Evolutionary conservation across 108 stramenopile species (phyloP), one percentile per base, ranked within the genome.

Genomic region (Conticribra guillardii): DNA sequence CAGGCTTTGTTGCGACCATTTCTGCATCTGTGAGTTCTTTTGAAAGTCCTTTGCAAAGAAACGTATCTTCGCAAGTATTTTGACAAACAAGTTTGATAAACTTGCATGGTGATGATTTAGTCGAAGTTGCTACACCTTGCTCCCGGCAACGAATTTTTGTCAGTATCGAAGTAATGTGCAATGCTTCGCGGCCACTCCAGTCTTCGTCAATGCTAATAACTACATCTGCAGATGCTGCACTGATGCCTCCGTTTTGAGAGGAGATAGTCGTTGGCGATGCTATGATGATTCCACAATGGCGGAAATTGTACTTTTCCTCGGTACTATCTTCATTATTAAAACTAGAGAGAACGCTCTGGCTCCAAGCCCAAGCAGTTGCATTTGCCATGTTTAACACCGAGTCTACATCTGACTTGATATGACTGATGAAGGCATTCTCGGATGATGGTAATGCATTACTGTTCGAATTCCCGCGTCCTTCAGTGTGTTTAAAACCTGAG

Each of bases 141-240:
- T 75, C 41, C 46, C 28, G 28, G 21, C 52, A 54, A 23, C 29
- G 49, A 56, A 71, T 72, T 69, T 67, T 69, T 58, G 46, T 51
- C 46, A 85, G 18, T 17, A 90, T 58, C 4, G 82, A 68, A 3
- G 67, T 48, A 28, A 88, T 48, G 30, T 82, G 64, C 5, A 73
- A 31, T 29, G 73, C 78, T 24, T 74, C 82, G 29, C 89, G 61
- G 27, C 95, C 89, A 58, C 87, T 89, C 95, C 92, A 93, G 74
- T 96, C 95, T 37, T 89, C 88, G 52, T 96, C 95, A n/a, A 96
- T 37, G 18, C 65, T 77, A 2, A 96, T 83, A 2, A 96, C 80
- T 24, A 82, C 51, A 60, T 89, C 79, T n/a, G 90, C 86, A 26
- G 58, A 69, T 28, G 81, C 79, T 26, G 86, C 72, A 17, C 87